Evolutionary conservation across 805 yeast species (phyloP), one percentile per base, ranked within the genome.

Genomic region (Starmerella bombicola): DNA sequence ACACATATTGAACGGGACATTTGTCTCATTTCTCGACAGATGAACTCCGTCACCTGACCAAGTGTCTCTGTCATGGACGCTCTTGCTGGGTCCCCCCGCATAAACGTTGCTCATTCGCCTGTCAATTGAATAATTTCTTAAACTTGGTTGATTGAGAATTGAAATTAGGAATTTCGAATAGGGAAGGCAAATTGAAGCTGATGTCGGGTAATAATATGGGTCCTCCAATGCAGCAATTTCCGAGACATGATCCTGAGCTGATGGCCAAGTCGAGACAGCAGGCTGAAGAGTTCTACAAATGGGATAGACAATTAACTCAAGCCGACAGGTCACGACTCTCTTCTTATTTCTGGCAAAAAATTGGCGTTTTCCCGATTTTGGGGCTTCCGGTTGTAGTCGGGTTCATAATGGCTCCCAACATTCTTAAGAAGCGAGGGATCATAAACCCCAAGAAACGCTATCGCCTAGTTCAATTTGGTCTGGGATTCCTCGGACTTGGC

Each of bases 401-500:
- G 1, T 34, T 22, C 17, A 42, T 49, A n/a, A 30, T 40, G 39
- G 12, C 35, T 3, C 56, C 56, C 9, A 47, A 31, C 9, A 33
- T 33, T 33, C 42, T 50, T 28, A 39, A 48, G 37, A 33, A 37
- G 12, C 25, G 42, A 10, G 46, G 47, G 18, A 18, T 37, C 10
- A 15, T 48, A 9, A 25, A 35, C 15, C 37, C 46, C 3, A 46
- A 45, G 16, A 34, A 21, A n/a, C 34, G 29, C 20, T 37, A 37
- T 33, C 35, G 52, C 9, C 26, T 39, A 21, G 28, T 37, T 10
- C 56, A 53, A 36, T 40, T 50, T 9, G 38, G 44, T 10, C 39
- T 50, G 6, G 56, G 55, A 4, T 38, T 53, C 12, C 18, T 39
- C 8, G 56, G 56, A 7, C 45, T 50, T n/a, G 50, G 49, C 18